phyloP scores from a whole-genome alignment of 768 basidiomycete genomes.

The Chalciporus chontae region DNA sequence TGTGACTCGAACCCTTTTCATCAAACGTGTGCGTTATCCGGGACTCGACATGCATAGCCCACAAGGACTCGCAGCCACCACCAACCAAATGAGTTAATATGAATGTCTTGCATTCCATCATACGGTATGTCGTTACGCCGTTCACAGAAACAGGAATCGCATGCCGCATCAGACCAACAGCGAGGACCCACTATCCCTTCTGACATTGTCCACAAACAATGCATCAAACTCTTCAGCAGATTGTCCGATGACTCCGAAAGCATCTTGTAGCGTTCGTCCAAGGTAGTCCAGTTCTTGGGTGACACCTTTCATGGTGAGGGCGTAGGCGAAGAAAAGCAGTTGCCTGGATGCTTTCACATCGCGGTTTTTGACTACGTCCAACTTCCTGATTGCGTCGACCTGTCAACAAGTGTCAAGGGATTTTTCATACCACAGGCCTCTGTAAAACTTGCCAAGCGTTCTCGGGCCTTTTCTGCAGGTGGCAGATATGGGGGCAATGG shows the following conservation, averaged over 20 bases:
- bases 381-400: conserved; percentile 78
- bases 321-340: conserved; percentile 91
- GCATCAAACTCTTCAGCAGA: conserved; percentile 78
- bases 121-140: not conserved
- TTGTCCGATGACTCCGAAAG: conserved; percentile 91
- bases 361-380: conserved; percentile 86
- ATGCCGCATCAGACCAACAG: conserved; percentile 14
- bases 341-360: conserved; percentile 80
- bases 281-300: conserved; percentile 84
- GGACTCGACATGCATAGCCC: conserved; percentile 7
- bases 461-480: conserved; percentile 82
- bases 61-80: not conserved
- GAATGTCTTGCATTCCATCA: not conserved
- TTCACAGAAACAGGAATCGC: not conserved
- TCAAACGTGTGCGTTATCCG: conserved; percentile 8
- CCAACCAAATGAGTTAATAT: not conserved
- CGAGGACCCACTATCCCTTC: conserved; percentile 1
- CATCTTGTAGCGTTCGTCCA: conserved; percentile 76
- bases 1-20: not conserved
- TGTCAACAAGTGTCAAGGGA: conserved; percentile 22
- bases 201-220: conserved; percentile 46
- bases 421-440: not conserved
- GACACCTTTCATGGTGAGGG: conserved; percentile 90
- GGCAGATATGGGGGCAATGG: conserved; percentile 97
- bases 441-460: conserved; percentile 56